phyloP scores from a whole-genome alignment of 129 eudicot species.

The Erigeron canadensis region DNA sequence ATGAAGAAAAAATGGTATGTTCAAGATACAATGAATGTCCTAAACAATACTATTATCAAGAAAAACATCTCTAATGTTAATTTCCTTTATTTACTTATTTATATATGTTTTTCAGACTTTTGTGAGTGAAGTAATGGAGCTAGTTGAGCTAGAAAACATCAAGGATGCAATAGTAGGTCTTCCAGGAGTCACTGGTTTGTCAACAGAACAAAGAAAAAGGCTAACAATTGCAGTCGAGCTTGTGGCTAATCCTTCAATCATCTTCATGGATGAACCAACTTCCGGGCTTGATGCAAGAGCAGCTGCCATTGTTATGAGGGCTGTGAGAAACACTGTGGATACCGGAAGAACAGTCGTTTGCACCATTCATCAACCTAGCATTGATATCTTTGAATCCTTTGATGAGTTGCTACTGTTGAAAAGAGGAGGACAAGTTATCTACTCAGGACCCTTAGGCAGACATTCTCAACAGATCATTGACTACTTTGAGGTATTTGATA shows the following conservation, averaged over 20 bases:
- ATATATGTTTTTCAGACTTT: constrained; percentile 43
- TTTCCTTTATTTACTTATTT: background rate
- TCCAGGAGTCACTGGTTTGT: constrained; percentile 76
- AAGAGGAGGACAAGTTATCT: constrained; percentile 88
- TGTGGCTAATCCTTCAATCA: constrained; percentile 92
- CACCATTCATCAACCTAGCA: constrained; percentile 93
- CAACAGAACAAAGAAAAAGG: constrained; percentile 82
- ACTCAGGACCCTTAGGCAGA: constrained; percentile 76
- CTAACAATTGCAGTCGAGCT: constrained; percentile 89
- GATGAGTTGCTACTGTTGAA: constrained; percentile 85
- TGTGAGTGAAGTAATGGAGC: constrained; percentile 68
- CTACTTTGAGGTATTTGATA: constrained; percentile 61
- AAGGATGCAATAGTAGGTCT: constrained; percentile 77
- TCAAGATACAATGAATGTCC: background rate
- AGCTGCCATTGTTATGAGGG: constrained; percentile 94
- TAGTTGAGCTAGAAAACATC: constrained; percentile 65
- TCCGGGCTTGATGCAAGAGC: constrained; percentile 97
- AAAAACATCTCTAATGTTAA: background rate
- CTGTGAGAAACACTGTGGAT: constrained; percentile 90
- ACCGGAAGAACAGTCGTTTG: constrained; percentile 94
- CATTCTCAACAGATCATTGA: constrained; percentile 66
- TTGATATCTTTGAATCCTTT: constrained; percentile 90
- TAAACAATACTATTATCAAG: background rate
- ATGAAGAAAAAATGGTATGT: constrained; percentile 36
- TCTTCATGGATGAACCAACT: constrained; percentile 95